phyloP scores from a whole-genome alignment of 1,139 yeast species.

The Suhomyces atakaporum region DNA sequence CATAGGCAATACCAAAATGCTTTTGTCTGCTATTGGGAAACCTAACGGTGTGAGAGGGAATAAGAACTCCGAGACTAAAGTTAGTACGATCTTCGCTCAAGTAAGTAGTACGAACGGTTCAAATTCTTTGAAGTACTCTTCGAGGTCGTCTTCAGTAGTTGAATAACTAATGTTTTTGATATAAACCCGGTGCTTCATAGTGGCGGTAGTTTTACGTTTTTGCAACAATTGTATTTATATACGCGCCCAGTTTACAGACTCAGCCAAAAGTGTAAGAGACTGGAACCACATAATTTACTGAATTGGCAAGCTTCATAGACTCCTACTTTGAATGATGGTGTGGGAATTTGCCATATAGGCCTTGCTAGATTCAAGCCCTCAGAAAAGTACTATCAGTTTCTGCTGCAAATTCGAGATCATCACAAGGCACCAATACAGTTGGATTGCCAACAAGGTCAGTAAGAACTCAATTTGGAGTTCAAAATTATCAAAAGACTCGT shows the following conservation, averaged over 20 bases:
- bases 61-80: conserved; percentile 41
- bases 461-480: no score
- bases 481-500: no score
- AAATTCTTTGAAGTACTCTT: conserved; percentile 40
- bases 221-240: conserved; percentile 5
- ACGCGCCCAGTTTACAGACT: neutral
- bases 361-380: no score
- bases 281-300: no score
- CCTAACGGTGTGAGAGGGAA: conserved; percentile 57
- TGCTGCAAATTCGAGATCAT: no score
- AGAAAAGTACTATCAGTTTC: no score
- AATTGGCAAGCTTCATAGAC: no score
- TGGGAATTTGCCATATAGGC: no score
- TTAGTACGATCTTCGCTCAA: conserved; percentile 8
- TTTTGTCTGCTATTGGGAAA: conserved; percentile 44
- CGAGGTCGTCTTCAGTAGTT: conserved; percentile 55
- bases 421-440: no score
- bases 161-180: conserved; percentile 55
- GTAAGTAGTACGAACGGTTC: conserved; percentile 19
- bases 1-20: conserved; percentile 68
- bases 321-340: no score
- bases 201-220: conserved; percentile 1
- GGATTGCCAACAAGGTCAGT: no score
- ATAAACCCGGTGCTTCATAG: conserved; percentile 32
- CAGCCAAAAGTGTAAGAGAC: neutral